These are phyloP conservation scores for Sonneratia caseolaris DNA, from an alignment of 345 rosid genomes.

Conservation along the genomic window DNA sequence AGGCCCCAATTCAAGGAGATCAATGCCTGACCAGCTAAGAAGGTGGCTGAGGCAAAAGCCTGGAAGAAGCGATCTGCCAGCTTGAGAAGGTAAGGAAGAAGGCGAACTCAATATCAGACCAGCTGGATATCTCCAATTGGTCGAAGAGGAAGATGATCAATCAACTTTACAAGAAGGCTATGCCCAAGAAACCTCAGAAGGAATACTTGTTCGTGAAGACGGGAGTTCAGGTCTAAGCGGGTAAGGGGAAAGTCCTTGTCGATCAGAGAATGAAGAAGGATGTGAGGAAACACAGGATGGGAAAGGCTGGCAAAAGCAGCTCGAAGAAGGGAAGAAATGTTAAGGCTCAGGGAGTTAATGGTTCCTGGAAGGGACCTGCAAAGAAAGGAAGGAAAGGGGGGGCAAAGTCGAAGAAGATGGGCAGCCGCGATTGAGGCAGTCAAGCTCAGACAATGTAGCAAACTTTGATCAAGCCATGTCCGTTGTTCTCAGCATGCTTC, in stretches of 20 bases:
- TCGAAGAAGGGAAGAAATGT: conserved; percentile 42
- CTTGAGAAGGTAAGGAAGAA: conserved; percentile 85
- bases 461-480: neutral
- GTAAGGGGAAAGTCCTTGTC: conserved; percentile 80
- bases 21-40: conserved; percentile 89
- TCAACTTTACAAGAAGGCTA: conserved; percentile 72
- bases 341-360: conserved; percentile 35
- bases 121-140: conserved; percentile 59
- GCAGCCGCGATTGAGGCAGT: conserved; percentile 11
- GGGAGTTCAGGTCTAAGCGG: conserved; percentile 68
- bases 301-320: conserved; percentile 45
- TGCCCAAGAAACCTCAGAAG: conserved; percentile 56
- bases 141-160: conserved; percentile 83
- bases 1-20: conserved; percentile 85
- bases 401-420: conserved; percentile 24
- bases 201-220: conserved; percentile 87
- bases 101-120: conserved; percentile 75
- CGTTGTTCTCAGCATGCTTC: neutral
- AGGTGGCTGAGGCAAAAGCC: conserved; percentile 89
- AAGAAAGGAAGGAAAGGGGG: conserved; percentile 37
- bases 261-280: conserved; percentile 89
- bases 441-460: neutral
- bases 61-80: conserved; percentile 68
- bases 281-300: conserved; percentile 36
- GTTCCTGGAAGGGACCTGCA: conserved; percentile 25